Evolutionary conservation across 1,284 basidiomycete genomes (phyloP).

Genomic region (Ganoderma sinense): DNA sequence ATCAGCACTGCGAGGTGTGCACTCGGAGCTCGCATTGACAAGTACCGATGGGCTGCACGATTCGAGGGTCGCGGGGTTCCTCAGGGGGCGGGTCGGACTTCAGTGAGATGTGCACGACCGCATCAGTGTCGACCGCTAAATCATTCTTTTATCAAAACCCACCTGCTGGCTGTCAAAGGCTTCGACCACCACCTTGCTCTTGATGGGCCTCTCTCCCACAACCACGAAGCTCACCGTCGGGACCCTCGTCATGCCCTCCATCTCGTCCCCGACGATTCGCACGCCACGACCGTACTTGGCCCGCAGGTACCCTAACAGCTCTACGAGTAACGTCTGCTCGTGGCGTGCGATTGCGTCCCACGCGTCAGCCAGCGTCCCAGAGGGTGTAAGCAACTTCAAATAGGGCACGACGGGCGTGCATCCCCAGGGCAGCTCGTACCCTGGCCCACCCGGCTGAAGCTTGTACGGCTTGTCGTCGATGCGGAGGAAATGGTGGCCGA

Average conservation of each 20-base stretch:
- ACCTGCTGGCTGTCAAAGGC: constrained; percentile 68
- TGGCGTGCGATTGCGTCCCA: constrained; percentile 56
- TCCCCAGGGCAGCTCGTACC: constrained; percentile 75
- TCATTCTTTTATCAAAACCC: no score
- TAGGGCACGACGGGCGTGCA: constrained; percentile 70
- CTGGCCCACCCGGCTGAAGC: constrained; percentile 75
- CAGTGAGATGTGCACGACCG: no score
- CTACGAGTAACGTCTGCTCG: constrained; percentile 52
- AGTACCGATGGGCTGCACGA: no score
- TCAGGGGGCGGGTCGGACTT: no score
- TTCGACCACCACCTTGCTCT: constrained; percentile 70
- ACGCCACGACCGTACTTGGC: constrained; percentile 61
- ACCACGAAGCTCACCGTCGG: constrained; percentile 82
- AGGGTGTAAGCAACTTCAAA: constrained; percentile 63
- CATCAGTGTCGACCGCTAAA: background rate
- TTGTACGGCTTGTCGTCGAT: constrained; percentile 61
- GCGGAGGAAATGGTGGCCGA: constrained; percentile 79
- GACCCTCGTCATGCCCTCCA: constrained; percentile 52
- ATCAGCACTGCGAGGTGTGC: no score
- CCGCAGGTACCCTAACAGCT: constrained; percentile 51
- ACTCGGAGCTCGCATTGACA: no score
- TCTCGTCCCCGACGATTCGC: constrained; percentile 69
- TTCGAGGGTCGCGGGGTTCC: no score
- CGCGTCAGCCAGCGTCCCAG: constrained; percentile 51
- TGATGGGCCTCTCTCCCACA: constrained; percentile 56